A percentile compares a stretch with the other conserved stretches of the same genome.
These are phyloP conservation scores for Xylariaceae sp. DNA, from an alignment of 2,329 filamentous ascomycete species.

Conservation along the genomic window DNA sequence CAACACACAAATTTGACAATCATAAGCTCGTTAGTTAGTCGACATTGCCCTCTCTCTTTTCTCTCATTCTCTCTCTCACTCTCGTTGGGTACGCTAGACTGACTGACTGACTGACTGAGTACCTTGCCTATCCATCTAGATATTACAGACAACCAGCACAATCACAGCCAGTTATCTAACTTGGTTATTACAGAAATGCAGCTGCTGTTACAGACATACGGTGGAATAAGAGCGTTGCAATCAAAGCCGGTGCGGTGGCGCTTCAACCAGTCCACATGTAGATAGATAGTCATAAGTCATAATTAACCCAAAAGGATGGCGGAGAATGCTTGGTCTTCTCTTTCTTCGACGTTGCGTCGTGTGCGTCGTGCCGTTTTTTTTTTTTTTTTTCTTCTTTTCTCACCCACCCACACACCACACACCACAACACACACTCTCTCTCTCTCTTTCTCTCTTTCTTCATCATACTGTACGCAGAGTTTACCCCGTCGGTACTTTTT, in stretches of 20 bases:
- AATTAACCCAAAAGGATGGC: conserved; percentile 19
- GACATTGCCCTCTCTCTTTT: not conserved
- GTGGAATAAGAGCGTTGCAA: conserved; percentile 10
- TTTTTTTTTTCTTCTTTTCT: no score
- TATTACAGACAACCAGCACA: no score
- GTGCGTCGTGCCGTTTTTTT: not conserved
- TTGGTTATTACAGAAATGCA: no score
- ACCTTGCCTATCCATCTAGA: no score
- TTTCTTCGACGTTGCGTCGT: conserved; percentile 4
- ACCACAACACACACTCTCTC: no score
- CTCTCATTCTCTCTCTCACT: no score
- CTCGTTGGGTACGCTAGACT: conserved; percentile 7
- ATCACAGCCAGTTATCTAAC: no score
- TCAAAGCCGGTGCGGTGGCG: conserved; percentile 25
- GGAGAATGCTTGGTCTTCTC: conserved; percentile 18
- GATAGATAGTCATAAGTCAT: conserved; percentile 9
- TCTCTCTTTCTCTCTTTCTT: not conserved
- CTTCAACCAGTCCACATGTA: conserved; percentile 23
- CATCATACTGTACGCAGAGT: not conserved
- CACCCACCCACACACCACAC: no score
- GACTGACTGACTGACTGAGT: conserved; percentile 4
- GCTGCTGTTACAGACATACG: conserved; percentile 1
- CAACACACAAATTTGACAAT: conserved; percentile 6
- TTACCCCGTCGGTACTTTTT: not conserved
- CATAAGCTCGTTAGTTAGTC: not conserved